These are phyloP conservation scores for Beta vulgaris DNA, from an alignment of 148 eudicot genomes.

Conservation along the genomic window DNA sequence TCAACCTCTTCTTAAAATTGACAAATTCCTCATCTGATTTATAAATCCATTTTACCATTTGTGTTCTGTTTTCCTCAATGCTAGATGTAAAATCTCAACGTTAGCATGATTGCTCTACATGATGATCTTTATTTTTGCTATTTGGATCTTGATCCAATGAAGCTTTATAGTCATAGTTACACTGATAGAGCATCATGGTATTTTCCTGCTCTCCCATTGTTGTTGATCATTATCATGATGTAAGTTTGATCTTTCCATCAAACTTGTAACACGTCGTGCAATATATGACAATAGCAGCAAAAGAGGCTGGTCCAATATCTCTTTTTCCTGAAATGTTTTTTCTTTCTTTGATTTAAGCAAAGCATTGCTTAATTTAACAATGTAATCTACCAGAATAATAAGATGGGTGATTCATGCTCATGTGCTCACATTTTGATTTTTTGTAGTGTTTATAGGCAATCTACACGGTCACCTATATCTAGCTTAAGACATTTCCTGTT, in stretches of 20 bases:
- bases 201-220: background rate
- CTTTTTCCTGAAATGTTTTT: background rate
- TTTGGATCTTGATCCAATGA: slow-evolving; percentile 38
- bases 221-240: background rate
- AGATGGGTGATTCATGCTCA: background rate
- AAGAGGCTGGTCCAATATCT: background rate
- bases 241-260: background rate
- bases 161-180: slow-evolving; percentile 47
- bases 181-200: slow-evolving; percentile 30
- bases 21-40: background rate
- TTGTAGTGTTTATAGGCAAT: background rate
- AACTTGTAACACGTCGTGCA: too few species aligned
- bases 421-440: slow-evolving; percentile 3
- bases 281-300: too few species aligned
- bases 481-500: background rate
- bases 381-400: too few species aligned
- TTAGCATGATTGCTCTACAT: slow-evolving; percentile 19
- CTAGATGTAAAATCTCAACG: background rate
- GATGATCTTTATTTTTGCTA: slow-evolving; percentile 33
- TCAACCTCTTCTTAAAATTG: background rate
- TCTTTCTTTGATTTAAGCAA: background rate
- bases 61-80: background rate
- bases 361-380: too few species aligned
- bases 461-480: background rate
- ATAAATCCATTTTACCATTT: background rate